Percentiles rank a stretch among this genome's conserved stretches.
phyloP scores from a whole-genome alignment of 2,329 filamentous ascomycete genomes.

The Bipolaris cookei region DNA sequence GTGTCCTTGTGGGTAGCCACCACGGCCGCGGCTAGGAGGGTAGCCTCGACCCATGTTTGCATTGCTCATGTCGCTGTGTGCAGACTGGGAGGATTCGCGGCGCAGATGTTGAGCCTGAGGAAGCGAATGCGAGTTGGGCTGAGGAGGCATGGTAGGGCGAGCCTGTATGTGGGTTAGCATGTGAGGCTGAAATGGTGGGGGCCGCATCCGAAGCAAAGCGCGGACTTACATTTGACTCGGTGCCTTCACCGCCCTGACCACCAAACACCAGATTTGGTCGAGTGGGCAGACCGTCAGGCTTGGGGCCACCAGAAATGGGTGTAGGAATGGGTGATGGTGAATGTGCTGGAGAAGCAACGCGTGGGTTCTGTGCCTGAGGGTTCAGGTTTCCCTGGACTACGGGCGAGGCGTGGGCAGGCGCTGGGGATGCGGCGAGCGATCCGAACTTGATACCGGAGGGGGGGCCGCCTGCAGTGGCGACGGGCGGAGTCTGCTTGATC shows the following conservation, averaged over 20 bases:
- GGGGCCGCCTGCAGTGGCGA: constrained; percentile 56
- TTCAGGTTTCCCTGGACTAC: constrained; percentile 66
- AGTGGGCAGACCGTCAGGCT: constrained; percentile 75
- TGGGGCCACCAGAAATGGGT: constrained; percentile 81
- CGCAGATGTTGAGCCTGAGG: constrained; percentile 78
- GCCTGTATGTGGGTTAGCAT: constrained; percentile 58
- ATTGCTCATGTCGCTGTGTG: constrained; percentile 75
- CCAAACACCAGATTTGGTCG: constrained; percentile 78
- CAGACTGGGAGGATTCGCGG: constrained; percentile 84
- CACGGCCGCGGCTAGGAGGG: constrained; percentile 54
- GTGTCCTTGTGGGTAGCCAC: constrained; percentile 54
- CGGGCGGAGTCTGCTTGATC: constrained; percentile 77
- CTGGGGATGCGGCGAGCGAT: constrained; percentile 68
- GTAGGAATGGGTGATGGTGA: constrained; percentile 95
- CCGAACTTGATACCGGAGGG: constrained; percentile 76
- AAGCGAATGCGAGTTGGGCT: constrained; percentile 43
- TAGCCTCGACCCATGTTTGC: constrained; percentile 55
- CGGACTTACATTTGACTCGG: constrained; percentile 72
- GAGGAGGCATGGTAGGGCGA: constrained; percentile 67
- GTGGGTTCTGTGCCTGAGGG: constrained; percentile 66
- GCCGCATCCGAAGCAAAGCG: constrained; percentile 7
- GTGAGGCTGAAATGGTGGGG: constrained; percentile 1
- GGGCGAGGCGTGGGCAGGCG: constrained; percentile 70
- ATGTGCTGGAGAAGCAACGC: constrained; percentile 80
- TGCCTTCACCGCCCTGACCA: constrained; percentile 75